Evolutionary conservation across 495 filamentous ascomycete genomes (phyloP).

Genomic region (Penicillium cataractarum): DNA sequence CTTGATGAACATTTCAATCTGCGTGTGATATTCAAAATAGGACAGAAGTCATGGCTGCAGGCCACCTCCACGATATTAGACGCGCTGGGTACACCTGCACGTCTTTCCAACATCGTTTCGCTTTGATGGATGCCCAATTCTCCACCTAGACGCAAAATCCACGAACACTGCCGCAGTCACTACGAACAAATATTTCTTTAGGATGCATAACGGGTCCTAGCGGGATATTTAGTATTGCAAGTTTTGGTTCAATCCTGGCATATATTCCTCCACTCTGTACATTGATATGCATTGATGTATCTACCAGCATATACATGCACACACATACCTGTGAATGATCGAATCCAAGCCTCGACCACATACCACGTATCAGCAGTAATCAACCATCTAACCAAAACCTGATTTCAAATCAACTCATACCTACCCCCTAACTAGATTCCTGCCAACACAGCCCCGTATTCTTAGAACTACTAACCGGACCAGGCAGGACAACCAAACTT

Average conservation of each 20-base stretch:
- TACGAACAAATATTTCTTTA: background rate
- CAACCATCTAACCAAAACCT: too few relatives aligned
- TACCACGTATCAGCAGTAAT: too few relatives aligned
- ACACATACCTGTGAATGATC: too few relatives aligned
- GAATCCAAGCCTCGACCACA: background rate
- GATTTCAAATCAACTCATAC: background rate
- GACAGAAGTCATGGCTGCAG: too few relatives aligned
- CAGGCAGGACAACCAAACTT: background rate
- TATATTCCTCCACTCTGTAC: background rate
- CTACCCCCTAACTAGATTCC: background rate
- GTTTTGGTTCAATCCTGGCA: background rate
- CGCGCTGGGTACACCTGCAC: background rate
- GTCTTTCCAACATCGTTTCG: background rate
- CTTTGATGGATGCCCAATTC: background rate
- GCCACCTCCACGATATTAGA: background rate
- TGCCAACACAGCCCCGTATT: background rate
- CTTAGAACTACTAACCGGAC: background rate
- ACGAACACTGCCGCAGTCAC: background rate
- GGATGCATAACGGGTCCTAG: background rate
- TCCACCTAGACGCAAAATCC: background rate
- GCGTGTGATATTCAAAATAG: too few relatives aligned
- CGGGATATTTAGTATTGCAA: background rate
- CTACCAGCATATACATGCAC: background rate
- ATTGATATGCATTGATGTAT: background rate
- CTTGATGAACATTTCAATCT: too few relatives aligned